Conservation (phyloP, 1,284 basidiomycete genomes). For the Rhodotorula sp. region DNA sequence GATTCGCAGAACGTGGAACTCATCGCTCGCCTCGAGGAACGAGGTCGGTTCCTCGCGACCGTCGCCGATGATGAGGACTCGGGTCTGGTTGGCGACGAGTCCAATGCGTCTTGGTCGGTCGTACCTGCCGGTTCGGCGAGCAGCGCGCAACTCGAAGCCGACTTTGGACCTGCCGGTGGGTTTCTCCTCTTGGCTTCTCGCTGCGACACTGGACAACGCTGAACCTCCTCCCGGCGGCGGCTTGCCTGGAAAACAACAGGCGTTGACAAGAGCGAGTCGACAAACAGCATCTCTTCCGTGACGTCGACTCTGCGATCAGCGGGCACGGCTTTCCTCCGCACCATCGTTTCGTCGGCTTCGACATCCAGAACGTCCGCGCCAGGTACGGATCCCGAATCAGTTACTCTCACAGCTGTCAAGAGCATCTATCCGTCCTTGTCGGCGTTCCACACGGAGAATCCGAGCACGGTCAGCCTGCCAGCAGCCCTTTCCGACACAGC, state of each 20-base stretch:
- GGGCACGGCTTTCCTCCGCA: slow-evolving; percentile 1
- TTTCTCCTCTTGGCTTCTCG: not conserved
- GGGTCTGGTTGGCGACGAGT: not conserved
- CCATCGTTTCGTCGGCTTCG: not conserved
- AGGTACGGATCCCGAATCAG: too few species aligned
- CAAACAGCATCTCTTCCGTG: slow-evolving; percentile 1
- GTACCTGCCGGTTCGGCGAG: not conserved
- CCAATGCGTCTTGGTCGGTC: not conserved
- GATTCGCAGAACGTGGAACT: slow-evolving; percentile 24
- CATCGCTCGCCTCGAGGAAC: slow-evolving; percentile 12
- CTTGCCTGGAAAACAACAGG: too few species aligned
- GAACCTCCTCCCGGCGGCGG: too few species aligned
- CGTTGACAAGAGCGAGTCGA: not conserved
- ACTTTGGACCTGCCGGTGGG: slow-evolving; percentile 16
- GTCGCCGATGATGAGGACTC: not conserved
- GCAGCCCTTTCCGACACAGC: too few species aligned
- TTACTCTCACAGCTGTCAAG: too few species aligned
- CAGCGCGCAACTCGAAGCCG: not conserved
- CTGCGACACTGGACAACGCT: too few species aligned
- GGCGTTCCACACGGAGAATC: too few species aligned
- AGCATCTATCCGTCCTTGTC: too few species aligned
- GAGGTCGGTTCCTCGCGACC: slow-evolving; percentile 1
- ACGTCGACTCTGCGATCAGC: slow-evolving; percentile 15
- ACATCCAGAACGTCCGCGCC: too few species aligned
- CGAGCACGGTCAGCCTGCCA: too few species aligned